phyloP scores from a whole-genome alignment of 805 yeast genomes.

The Zygoascus bituminiphila region DNA sequence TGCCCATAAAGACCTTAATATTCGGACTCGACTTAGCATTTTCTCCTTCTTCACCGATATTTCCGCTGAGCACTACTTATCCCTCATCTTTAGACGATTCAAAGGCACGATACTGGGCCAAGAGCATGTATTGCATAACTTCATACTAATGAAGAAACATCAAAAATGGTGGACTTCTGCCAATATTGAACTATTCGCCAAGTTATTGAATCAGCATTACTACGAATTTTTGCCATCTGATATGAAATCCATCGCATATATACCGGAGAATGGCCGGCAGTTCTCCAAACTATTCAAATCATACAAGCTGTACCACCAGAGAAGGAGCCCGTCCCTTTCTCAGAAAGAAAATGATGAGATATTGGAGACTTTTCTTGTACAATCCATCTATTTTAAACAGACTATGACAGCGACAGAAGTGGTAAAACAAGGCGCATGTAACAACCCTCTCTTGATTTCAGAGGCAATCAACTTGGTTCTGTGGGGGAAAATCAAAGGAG shows the following conservation, averaged over 20 bases:
- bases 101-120: slow-evolving; percentile 1
- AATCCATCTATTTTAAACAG: slow-evolving; percentile 6
- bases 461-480: slow-evolving; percentile 22
- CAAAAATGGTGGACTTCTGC: background rate
- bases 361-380: slow-evolving; percentile 5
- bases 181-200: background rate
- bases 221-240: background rate
- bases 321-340: background rate
- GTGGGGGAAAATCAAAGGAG: slow-evolving; percentile 18
- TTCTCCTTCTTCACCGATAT: background rate
- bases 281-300: background rate
- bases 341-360: background rate
- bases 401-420: slow-evolving; percentile 10
- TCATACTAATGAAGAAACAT: background rate
- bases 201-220: background rate
- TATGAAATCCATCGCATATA: slow-evolving; percentile 3
- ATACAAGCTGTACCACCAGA: background rate
- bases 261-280: background rate
- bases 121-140: slow-evolving; percentile 3
- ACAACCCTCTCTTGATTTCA: slow-evolving; percentile 10
- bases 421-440: slow-evolving; percentile 10
- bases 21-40: slow-evolving; percentile 6
- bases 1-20: slow-evolving; percentile 1
- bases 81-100: background rate
- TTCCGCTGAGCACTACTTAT: slow-evolving; percentile 1